A percentile compares a stretch with the other conserved stretches of the same genome.
These are phyloP conservation scores for Sclerotinia glacialis DNA, from an alignment of 2,329 filamentous ascomycete species.

Conservation along the genomic window DNA sequence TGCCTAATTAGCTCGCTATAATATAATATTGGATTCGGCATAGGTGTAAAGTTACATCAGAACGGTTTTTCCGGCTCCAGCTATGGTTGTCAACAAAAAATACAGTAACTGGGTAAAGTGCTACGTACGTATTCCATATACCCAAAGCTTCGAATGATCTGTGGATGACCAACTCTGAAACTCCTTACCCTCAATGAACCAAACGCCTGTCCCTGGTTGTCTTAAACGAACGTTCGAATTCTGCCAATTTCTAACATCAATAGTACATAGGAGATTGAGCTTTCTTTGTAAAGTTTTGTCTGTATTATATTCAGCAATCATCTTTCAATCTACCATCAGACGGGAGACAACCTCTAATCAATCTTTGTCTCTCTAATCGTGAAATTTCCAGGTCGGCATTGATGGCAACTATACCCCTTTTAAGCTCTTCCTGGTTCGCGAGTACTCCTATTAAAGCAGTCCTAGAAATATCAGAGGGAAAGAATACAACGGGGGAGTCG, in stretches of 20 bases:
- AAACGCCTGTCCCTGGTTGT: constrained; percentile 28
- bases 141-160: constrained; percentile 26
- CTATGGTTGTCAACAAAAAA: not conserved
- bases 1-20: not conserved
- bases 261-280: constrained; percentile 19
- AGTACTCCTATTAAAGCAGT: constrained; percentile 10
- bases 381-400: not conserved
- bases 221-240: constrained; percentile 23
- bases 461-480: not conserved
- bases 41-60: constrained; percentile 18
- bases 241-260: constrained; percentile 23
- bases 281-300: constrained; percentile 15
- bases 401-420: not conserved
- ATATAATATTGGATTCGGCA: not conserved
- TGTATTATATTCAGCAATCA: not conserved
- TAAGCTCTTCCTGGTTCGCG: constrained; percentile 4
- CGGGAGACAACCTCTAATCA: not conserved
- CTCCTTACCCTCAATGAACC: constrained; percentile 28
- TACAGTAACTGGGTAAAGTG: not conserved
- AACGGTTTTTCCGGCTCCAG: constrained; percentile 30
- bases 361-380: not conserved
- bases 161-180: constrained; percentile 24
- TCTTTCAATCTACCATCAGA: not conserved
- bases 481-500: not conserved
- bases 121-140: constrained; percentile 29